Conservation (phyloP, 169 alveolate species). For the Plasmodium vinckei region DNA sequence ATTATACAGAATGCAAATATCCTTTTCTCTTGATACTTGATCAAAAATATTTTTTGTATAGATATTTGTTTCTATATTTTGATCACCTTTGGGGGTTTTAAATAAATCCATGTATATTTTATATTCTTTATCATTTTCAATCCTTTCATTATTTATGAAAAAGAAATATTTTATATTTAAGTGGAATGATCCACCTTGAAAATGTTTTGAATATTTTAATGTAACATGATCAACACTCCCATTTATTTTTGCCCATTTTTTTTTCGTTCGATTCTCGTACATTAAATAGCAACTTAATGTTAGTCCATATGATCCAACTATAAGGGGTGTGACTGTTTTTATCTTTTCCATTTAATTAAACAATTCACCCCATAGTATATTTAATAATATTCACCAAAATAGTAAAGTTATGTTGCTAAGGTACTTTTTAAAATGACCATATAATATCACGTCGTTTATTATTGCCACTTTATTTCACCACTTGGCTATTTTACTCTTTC, state of each 20-base stretch:
- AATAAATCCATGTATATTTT: slow-evolving; percentile 20
- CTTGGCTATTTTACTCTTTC: no score
- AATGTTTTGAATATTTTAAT: slow-evolving; percentile 24
- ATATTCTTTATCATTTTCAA: slow-evolving; percentile 50
- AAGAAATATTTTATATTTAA: slow-evolving; percentile 37
- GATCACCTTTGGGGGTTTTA: background rate
- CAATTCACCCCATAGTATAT: background rate
- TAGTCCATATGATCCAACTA: slow-evolving; percentile 65
- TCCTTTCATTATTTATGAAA: slow-evolving; percentile 42
- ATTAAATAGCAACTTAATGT: slow-evolving; percentile 45
- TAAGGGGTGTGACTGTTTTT: slow-evolving; percentile 41
- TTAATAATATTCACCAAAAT: no score
- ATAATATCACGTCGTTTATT: no score
- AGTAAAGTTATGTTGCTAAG: no score
- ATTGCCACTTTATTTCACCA: no score
- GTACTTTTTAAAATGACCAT: no score
- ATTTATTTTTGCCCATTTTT: slow-evolving; percentile 38
- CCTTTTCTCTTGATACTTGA: slow-evolving; percentile 46
- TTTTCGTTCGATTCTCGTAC: slow-evolving; percentile 34
- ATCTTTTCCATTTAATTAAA: slow-evolving; percentile 20
- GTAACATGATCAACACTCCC: slow-evolving; percentile 57
- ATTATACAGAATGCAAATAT: slow-evolving; percentile 44
- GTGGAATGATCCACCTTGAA: slow-evolving; percentile 28
- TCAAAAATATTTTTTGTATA: slow-evolving; percentile 65
- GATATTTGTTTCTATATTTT: slow-evolving; percentile 38